phyloP scores from a whole-genome alignment of 192 early-diverging fungal genomes.

The Umbelopsis sp. region DNA sequence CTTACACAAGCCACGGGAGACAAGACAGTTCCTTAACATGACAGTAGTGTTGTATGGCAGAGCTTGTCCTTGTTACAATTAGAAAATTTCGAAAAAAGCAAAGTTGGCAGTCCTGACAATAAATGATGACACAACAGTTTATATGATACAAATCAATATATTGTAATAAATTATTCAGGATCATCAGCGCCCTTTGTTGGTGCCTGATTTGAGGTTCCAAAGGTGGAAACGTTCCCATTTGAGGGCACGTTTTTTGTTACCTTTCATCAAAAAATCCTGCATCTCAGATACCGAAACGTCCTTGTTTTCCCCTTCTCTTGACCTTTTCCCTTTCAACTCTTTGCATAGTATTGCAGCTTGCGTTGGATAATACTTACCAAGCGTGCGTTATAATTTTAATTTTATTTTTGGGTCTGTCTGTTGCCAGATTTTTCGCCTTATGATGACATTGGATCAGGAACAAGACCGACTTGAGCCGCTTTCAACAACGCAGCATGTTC shows the following conservation, averaged over 20 bases:
- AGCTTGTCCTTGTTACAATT: not conserved
- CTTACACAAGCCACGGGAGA: conserved; percentile 12
- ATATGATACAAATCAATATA: conserved; percentile 1
- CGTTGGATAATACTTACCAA: no score
- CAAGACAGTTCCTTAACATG: conserved; percentile 12
- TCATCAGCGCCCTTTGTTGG: not conserved
- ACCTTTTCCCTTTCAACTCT: conserved; percentile 14
- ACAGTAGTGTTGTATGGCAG: not conserved
- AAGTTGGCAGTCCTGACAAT: conserved; percentile 9
- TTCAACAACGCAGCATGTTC: not conserved
- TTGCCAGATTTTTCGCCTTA: not conserved
- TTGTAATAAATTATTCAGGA: not conserved
- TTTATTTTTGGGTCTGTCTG: no score
- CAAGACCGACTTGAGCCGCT: conserved; percentile 8
- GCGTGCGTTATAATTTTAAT: no score
- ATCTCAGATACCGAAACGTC: conserved; percentile 9
- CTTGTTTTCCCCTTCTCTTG: conserved; percentile 16
- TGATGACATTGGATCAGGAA: conserved; percentile 21
- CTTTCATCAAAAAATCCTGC: conserved; percentile 16
- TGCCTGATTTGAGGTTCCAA: no score
- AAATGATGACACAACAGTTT: not conserved
- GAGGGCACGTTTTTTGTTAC: conserved; percentile 19
- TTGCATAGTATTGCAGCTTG: not conserved
- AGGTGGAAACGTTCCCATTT: not conserved
- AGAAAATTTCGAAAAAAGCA: not conserved